phyloP scores from a whole-genome alignment of 192 early-diverging fungal species.

The Podila verticillata region DNA sequence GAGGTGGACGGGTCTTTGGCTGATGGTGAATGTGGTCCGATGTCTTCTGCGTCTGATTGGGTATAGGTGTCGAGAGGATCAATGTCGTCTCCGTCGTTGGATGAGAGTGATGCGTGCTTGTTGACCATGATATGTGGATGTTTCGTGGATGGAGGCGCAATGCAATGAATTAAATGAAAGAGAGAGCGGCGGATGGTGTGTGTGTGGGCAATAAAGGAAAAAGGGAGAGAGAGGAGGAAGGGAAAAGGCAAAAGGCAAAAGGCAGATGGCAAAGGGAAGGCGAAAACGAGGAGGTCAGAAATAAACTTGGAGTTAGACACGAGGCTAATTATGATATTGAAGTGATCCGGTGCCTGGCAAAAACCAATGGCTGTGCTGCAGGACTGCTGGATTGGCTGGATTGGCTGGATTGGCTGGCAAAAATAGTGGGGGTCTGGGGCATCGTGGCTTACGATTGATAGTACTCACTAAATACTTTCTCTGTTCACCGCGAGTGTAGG shows the following conservation, averaged over 20 bases:
- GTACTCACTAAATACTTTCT: too few species aligned
- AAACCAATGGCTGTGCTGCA: not conserved
- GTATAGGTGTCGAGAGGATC: slow-evolving; percentile 21
- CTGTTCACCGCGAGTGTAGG: too few species aligned
- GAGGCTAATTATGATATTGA: too few species aligned
- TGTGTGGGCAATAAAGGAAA: not conserved
- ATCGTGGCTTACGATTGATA: too few species aligned
- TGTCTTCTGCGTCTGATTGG: slow-evolving; percentile 10
- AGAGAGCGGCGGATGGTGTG: slow-evolving; percentile 1
- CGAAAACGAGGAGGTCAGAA: not conserved
- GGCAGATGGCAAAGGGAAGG: not conserved
- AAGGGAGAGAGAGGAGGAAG: not conserved
- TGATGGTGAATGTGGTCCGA: slow-evolving; percentile 4
- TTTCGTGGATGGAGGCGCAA: not conserved
- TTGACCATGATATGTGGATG: slow-evolving; percentile 32
- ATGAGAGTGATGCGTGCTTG: slow-evolving; percentile 13
- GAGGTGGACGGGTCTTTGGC: too few species aligned
- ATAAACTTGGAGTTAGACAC: too few species aligned
- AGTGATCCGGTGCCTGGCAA: too few species aligned
- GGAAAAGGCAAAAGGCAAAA: not conserved
- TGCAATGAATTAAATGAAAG: not conserved
- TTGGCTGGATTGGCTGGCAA: not conserved
- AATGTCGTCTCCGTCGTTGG: slow-evolving; percentile 15
- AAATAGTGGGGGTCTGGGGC: too few species aligned
- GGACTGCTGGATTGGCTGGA: not conserved